Percentiles rank a stretch among this genome's conserved stretches.
These are phyloP conservation scores for Curvularia hawaiiensis DNA, from an alignment of 2,329 filamentous ascomycete species.

Conservation along the genomic window DNA sequence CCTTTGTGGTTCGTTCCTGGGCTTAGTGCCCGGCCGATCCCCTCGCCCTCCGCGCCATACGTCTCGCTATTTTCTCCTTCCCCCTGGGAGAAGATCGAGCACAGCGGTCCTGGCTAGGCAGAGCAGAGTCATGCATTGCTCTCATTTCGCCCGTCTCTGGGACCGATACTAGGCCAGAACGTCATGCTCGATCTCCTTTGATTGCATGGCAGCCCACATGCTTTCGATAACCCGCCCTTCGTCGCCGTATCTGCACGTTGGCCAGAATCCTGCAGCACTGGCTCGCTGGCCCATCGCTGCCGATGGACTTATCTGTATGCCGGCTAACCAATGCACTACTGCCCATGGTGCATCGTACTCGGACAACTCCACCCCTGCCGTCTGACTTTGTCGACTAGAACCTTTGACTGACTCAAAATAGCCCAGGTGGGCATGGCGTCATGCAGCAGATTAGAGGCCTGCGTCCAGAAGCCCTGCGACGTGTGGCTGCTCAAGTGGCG, in stretches of 20 bases:
- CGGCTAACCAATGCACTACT: conserved; percentile 9
- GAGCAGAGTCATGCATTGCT: neutral
- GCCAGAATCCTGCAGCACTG: conserved; percentile 11
- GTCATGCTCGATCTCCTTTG: neutral
- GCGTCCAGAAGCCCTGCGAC: conserved; percentile 10
- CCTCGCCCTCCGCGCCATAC: conserved; percentile 4
- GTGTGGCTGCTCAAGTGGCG: conserved; percentile 14
- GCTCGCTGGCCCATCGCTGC: conserved; percentile 6
- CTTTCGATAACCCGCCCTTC: conserved; percentile 9
- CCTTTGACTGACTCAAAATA: conserved; percentile 2
- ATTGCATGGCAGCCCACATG: conserved; percentile 4
- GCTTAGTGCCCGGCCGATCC: conserved; percentile 18
- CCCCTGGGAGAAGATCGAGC: neutral
- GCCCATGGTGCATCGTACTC: conserved; percentile 10
- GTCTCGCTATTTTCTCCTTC: neutral
- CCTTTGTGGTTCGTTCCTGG: conserved; percentile 1
- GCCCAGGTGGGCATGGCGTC: conserved; percentile 6
- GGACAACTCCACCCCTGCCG: conserved; percentile 1
- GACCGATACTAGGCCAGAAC: conserved; percentile 1
- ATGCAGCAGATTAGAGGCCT: conserved; percentile 9
- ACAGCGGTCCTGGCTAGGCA: neutral
- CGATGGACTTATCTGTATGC: conserved; percentile 10
- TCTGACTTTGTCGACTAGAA: conserved; percentile 11
- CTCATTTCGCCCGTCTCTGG: neutral
- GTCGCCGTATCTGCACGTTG: conserved; percentile 12